Conservation (phyloP, 2,329 filamentous ascomycete species). For the Monosporascus sp. region DNA sequence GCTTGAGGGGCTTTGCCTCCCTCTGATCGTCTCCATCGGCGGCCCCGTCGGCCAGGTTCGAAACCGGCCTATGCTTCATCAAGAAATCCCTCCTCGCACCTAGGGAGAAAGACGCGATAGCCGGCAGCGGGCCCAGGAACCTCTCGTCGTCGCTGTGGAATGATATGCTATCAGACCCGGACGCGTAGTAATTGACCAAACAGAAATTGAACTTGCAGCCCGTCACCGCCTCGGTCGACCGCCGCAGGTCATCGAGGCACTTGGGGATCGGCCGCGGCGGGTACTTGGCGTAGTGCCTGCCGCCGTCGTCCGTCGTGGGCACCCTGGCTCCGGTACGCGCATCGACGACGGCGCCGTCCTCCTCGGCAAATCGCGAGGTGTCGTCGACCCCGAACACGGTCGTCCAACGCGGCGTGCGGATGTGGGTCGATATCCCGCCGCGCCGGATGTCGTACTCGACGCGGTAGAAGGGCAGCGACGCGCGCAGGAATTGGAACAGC, state of each 20-base stretch:
- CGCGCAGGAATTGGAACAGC: constrained; percentile 65
- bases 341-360: constrained; percentile 36
- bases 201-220: constrained; percentile 71
- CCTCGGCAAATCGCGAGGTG: constrained; percentile 52
- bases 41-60: constrained; percentile 23
- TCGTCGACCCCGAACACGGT: constrained; percentile 56
- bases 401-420: constrained; percentile 55
- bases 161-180: constrained; percentile 68
- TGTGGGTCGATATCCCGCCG: constrained; percentile 54
- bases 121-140: constrained; percentile 64
- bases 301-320: constrained; percentile 36
- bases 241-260: constrained; percentile 60
- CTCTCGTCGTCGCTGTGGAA: constrained; percentile 78
- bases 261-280: constrained; percentile 64
- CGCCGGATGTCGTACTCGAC: constrained; percentile 69
- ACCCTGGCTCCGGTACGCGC: constrained; percentile 35
- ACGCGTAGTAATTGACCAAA: constrained; percentile 79
- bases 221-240: constrained; percentile 59
- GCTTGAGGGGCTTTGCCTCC: constrained; percentile 37
- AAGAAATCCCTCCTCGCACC: constrained; percentile 70
- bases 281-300: constrained; percentile 48
- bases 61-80: constrained; percentile 68
- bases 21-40: constrained; percentile 6
- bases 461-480: constrained; percentile 69
- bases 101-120: constrained; percentile 70